Evolutionary conservation across 2,329 filamentous ascomycete species (phyloP).

Genomic region (Didymella lethalis): DNA sequence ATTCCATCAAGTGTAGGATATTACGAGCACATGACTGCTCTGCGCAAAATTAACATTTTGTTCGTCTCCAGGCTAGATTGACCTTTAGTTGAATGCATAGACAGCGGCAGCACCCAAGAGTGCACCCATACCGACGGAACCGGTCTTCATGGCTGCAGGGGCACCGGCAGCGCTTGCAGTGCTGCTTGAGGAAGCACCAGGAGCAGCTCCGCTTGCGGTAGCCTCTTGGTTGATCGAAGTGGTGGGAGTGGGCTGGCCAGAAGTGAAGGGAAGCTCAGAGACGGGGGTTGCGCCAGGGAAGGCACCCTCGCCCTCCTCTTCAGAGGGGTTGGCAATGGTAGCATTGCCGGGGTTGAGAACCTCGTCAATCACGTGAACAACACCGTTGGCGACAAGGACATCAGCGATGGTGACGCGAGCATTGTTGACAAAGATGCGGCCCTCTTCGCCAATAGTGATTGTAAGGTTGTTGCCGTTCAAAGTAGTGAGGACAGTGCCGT

Average conservation of each 20-base stretch:
- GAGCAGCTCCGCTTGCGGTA: constrained; percentile 30
- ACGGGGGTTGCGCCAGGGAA: constrained; percentile 62
- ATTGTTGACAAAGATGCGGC: constrained; percentile 54
- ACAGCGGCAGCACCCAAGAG: constrained; percentile 57
- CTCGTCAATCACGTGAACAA: constrained; percentile 63
- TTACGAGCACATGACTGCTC: not conserved
- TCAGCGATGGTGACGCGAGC: constrained; percentile 54
- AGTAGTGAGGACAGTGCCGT: constrained; percentile 51
- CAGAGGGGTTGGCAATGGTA: constrained; percentile 54
- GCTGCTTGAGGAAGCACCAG: constrained; percentile 26
- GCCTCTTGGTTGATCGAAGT: constrained; percentile 49
- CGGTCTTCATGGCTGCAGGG: constrained; percentile 47
- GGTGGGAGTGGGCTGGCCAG: constrained; percentile 59
- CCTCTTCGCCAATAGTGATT: constrained; percentile 48
- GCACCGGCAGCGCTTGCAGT: constrained; percentile 33
- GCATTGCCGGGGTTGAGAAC: constrained; percentile 64
- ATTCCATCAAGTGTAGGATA: not conserved
- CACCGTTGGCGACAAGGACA: constrained; percentile 56
- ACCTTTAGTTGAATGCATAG: constrained; percentile 30
- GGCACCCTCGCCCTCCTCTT: constrained; percentile 59
- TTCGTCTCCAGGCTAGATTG: not conserved
- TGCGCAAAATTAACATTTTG: not conserved
- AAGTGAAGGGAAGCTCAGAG: constrained; percentile 63
- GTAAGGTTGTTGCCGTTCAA: constrained; percentile 51
- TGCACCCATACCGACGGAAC: constrained; percentile 56